Evolutionary conservation across 352 stramenopile species (phyloP).

Genomic region (Phytophthora palmivora): DNA sequence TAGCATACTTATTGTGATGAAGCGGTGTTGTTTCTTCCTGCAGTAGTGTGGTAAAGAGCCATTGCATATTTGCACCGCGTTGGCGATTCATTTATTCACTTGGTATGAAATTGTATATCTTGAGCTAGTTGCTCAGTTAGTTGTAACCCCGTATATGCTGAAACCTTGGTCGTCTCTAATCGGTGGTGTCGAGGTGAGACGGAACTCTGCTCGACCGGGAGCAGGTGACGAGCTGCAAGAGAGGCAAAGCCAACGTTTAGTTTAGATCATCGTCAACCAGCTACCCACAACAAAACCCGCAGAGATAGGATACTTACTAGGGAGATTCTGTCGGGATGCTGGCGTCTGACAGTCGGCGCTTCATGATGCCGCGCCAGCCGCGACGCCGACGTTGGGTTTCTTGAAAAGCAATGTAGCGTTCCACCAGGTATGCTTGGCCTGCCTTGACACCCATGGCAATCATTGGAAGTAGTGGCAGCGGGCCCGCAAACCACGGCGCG

Average conservation of each 20-base stretch:
- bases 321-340: conserved; percentile 74
- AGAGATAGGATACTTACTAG: conserved; percentile 52
- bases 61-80: too few species aligned
- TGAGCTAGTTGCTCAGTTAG: conserved; percentile 18
- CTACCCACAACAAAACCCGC: conserved; percentile 2
- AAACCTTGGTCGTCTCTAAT: conserved; percentile 28
- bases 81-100: conserved; percentile 28
- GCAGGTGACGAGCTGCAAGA: conserved; percentile 31
- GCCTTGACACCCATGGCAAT: conserved; percentile 72
- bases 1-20: too few species aligned
- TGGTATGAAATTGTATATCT: conserved; percentile 22
- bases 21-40: too few species aligned
- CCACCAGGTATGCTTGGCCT: conserved; percentile 72
- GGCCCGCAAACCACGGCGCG: conserved; percentile 81
- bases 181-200: conserved; percentile 24
- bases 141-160: conserved; percentile 25
- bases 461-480: conserved; percentile 72
- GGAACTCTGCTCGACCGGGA: conserved; percentile 32
- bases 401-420: conserved; percentile 83
- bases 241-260: conserved; percentile 13
- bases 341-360: conserved; percentile 78
- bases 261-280: too few species aligned
- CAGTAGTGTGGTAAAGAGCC: too few species aligned
- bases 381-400: conserved; percentile 76
- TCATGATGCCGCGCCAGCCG: conserved; percentile 86